Conservation (phyloP, 768 basidiomycete genomes). For the Xerocomellus intermedius region DNA sequence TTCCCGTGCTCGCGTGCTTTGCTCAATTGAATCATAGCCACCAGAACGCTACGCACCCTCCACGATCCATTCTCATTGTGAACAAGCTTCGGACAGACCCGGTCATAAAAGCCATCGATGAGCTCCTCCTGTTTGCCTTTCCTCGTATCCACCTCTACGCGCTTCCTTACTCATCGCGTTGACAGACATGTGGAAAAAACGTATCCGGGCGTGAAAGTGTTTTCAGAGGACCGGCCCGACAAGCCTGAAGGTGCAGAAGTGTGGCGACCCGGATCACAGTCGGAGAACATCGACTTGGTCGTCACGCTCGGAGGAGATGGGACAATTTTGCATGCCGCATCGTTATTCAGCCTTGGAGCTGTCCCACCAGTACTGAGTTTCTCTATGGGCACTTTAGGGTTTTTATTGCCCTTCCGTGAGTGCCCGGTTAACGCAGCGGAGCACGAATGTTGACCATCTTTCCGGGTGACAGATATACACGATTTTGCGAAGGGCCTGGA, state of each 20-base stretch:
- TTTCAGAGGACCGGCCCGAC: conserved; percentile 64
- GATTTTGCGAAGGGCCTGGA: conserved; percentile 79
- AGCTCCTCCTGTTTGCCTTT: conserved; percentile 60
- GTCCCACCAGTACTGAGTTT: conserved; percentile 81
- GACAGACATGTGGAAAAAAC: conserved; percentile 54
- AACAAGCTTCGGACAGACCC: conserved; percentile 80
- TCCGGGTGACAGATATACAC: conserved; percentile 69
- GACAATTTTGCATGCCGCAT: conserved; percentile 91
- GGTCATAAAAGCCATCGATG: conserved; percentile 73
- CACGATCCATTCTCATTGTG: conserved; percentile 69
- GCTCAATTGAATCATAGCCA: conserved; percentile 30
- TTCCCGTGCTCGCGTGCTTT: conserved; percentile 3
- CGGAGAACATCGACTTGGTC: conserved; percentile 77
- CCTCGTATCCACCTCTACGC: neutral
- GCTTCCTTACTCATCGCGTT: neutral
- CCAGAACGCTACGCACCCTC: conserved; percentile 35
- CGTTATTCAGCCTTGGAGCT: conserved; percentile 84
- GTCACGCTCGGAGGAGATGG: conserved; percentile 94
- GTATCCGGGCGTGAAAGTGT: conserved; percentile 62
- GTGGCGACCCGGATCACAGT: conserved; percentile 55
- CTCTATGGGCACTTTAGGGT: conserved; percentile 83
- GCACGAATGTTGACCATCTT: conserved; percentile 1
- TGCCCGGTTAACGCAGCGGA: neutral
- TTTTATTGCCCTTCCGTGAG: conserved; percentile 92
- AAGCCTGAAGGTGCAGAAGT: conserved; percentile 62